Conservation (phyloP, 176 grass and related monocot species). For the Bromus sterilis region DNA sequence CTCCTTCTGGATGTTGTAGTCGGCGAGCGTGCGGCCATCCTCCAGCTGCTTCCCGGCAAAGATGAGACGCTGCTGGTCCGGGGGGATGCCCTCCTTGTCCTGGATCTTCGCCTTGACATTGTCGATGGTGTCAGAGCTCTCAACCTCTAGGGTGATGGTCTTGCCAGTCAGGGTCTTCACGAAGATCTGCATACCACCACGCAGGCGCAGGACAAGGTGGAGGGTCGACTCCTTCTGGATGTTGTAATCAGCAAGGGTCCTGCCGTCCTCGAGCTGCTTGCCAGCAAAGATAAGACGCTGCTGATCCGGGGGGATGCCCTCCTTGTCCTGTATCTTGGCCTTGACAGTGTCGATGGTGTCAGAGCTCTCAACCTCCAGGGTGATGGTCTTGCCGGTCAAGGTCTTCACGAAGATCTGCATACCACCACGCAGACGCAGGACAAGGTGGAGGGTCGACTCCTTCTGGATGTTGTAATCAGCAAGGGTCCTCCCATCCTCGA, state of each 20-base stretch:
- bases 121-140: constrained; percentile 72
- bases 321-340: constrained; percentile 86
- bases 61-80: constrained; percentile 58
- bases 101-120: constrained; percentile 81
- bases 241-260: constrained; percentile 52
- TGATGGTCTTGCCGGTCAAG: constrained; percentile 43
- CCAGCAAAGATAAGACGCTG: constrained; percentile 41
- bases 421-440: constrained; percentile 44
- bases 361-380: constrained; percentile 26
- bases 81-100: constrained; percentile 68
- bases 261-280: constrained; percentile 56
- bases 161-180: constrained; percentile 93
- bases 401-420: constrained; percentile 77
- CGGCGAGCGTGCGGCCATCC: constrained; percentile 44
- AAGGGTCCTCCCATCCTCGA: constrained; percentile 51
- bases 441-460: constrained; percentile 57
- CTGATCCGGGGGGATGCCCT: constrained; percentile 65
- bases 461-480: constrained; percentile 80
- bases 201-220: constrained; percentile 34
- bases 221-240: constrained; percentile 71
- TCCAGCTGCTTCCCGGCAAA: constrained; percentile 59
- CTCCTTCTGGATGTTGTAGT: constrained; percentile 84
- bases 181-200: constrained; percentile 51
- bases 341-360: constrained; percentile 70
- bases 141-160: constrained; percentile 89